A percentile compares a stretch with the other conserved stretches of the same genome.
phyloP scores from a whole-genome alignment of 192 early-diverging fungal species.

The Rhizophagus prolifer region DNA sequence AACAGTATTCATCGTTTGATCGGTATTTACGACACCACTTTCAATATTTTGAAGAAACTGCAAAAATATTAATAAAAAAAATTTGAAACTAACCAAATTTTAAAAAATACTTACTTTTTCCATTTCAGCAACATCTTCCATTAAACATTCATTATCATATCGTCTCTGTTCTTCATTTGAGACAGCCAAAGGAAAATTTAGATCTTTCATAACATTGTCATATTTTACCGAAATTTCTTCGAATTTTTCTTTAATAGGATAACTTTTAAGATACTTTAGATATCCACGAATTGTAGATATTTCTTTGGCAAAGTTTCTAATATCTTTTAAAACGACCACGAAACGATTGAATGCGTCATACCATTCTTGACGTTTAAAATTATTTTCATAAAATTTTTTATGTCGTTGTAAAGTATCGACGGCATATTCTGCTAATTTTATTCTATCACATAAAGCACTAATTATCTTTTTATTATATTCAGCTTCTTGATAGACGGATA shows the following conservation, averaged over 20 bases:
- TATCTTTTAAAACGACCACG: background rate
- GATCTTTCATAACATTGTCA: background rate
- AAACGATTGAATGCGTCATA: slow-evolving; percentile 3
- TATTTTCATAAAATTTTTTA: too few relatives aligned
- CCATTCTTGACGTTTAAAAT: background rate
- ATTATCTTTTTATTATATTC: slow-evolving; percentile 11
- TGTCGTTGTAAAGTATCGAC: background rate
- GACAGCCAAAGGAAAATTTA: background rate
- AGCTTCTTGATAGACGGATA: background rate
- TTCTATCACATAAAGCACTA: background rate
- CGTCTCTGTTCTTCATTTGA: background rate
- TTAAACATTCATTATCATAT: too few relatives aligned
- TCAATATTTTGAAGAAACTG: too few relatives aligned
- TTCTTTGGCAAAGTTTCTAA: slow-evolving; percentile 3
- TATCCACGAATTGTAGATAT: background rate
- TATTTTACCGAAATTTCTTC: background rate
- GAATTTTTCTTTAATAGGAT: background rate
- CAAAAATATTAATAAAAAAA: too few relatives aligned
- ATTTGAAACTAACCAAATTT: too few relatives aligned
- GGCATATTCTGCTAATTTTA: background rate
- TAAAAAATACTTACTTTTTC: too few relatives aligned
- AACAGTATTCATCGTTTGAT: too few relatives aligned
- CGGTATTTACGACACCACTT: too few relatives aligned
- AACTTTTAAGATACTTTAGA: slow-evolving; percentile 6
- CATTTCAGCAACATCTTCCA: too few relatives aligned